Conservation (phyloP, 2,329 filamentous ascomycete species). For the Pseudogymnoascus sp. region DNA sequence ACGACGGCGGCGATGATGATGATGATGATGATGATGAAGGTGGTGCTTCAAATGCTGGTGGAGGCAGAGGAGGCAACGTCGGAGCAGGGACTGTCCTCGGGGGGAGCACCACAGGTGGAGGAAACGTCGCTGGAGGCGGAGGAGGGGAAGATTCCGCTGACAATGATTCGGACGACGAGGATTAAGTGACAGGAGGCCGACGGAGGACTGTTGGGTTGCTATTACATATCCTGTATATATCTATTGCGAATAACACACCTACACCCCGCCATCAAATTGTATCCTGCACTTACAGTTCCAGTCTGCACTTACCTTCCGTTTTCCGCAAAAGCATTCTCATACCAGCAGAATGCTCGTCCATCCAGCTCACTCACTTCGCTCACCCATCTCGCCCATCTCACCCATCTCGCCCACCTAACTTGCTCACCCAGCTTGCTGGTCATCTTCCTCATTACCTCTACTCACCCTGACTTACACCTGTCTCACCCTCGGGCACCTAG, state of each 20-base stretch:
- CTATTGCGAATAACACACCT: not conserved
- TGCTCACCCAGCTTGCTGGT: not conserved
- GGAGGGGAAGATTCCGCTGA: not conserved
- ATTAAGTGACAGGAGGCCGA: not conserved
- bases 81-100: not conserved
- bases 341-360: not conserved
- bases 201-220: not conserved
- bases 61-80: not conserved
- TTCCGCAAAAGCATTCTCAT: not conserved
- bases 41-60: not conserved
- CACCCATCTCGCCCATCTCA: not conserved
- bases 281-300: not conserved
- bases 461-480: constrained; percentile 1
- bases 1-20: not conserved
- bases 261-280: not conserved
- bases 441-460: not conserved
- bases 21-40: not conserved
- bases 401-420: not conserved
- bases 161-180: not conserved
- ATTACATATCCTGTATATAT: not conserved
- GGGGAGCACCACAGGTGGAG: not conserved
- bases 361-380: not conserved
- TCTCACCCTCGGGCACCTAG: constrained; percentile 3
- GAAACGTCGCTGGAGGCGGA: not conserved
- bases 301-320: not conserved